phyloP scores from a whole-genome alignment of 805 yeast genomes.

The Kluyveromyces siamensis region DNA sequence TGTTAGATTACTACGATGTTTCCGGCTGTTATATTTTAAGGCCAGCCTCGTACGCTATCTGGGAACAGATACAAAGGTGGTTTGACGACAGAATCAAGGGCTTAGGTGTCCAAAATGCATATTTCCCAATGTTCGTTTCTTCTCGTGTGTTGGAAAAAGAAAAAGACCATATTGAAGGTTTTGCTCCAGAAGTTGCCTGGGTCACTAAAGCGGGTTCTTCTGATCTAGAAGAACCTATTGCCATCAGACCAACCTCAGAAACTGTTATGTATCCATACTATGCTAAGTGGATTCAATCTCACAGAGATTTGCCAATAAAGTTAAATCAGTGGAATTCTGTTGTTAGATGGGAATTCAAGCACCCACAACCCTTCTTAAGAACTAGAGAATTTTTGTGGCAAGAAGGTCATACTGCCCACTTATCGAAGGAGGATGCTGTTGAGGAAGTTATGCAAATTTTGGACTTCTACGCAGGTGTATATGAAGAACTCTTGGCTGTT shows the following conservation, averaged over 20 bases:
- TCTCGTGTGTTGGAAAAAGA: slow-evolving; percentile 88
- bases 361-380: slow-evolving; percentile 98
- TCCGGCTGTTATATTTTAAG: slow-evolving; percentile 97
- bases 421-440: slow-evolving; percentile 72
- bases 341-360: slow-evolving; percentile 99
- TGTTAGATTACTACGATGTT: slow-evolving; percentile 97
- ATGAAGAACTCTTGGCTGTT: slow-evolving; percentile 89
- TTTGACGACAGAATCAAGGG: slow-evolving; percentile 74
- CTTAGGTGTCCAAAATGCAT: slow-evolving; percentile 88
- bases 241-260: slow-evolving; percentile 98
- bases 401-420: slow-evolving; percentile 98
- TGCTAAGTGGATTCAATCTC: slow-evolving; percentile 97
- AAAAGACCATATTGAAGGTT: slow-evolving; percentile 97
- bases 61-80: slow-evolving; percentile 91
- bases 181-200: slow-evolving; percentile 99
- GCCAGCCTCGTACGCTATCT: slow-evolving; percentile 87
- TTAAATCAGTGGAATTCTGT: slow-evolving; percentile 99
- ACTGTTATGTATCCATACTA: slow-evolving; percentile 99
- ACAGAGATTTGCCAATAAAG: slow-evolving; percentile 93
- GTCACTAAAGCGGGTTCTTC: slow-evolving; percentile 93
- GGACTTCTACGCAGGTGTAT: slow-evolving; percentile 75
- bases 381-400: slow-evolving; percentile 99
- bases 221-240: slow-evolving; percentile 95
- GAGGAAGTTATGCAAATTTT: slow-evolving; percentile 79
- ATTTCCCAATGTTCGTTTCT: slow-evolving; percentile 98